Percentiles rank a stretch among this genome's conserved stretches.
phyloP scores from a whole-genome alignment of 139 green algal species.

The Chlorella sp. region DNA sequence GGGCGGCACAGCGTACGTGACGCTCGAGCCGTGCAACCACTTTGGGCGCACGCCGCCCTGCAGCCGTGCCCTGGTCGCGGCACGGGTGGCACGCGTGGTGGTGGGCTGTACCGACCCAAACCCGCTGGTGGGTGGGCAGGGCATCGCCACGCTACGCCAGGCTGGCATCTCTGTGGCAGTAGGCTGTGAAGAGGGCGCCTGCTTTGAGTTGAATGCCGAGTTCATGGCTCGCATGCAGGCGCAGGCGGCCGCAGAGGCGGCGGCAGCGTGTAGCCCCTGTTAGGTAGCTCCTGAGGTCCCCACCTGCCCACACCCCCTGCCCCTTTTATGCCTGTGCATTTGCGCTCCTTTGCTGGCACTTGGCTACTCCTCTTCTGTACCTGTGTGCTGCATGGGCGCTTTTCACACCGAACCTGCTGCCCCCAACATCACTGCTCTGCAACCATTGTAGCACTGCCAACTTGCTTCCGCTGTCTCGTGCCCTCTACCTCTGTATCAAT shows the following conservation, averaged over 20 bases:
- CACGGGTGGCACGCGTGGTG: conserved; percentile 86
- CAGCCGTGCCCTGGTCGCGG: conserved; percentile 87
- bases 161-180: conserved; percentile 79
- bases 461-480: too few relatives aligned
- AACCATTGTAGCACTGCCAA: too few relatives aligned
- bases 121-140: conserved; percentile 84
- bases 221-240: conserved; percentile 89
- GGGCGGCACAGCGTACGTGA: conserved; percentile 98
- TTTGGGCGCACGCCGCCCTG: conserved; percentile 95
- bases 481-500: too few relatives aligned
- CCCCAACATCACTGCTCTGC: not conserved
- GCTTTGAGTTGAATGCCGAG: conserved; percentile 77
- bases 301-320: not conserved
- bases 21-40: conserved; percentile 98
- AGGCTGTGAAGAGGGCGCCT: conserved; percentile 66
- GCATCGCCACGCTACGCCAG: conserved; percentile 68
- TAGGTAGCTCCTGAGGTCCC: not conserved
- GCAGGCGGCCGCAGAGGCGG: not conserved
- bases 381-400: not conserved
- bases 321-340: not conserved
- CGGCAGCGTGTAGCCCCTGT: not conserved
- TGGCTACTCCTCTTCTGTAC: not conserved
- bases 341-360: not conserved
- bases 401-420: not conserved
- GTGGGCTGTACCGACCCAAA: conserved; percentile 91